These are phyloP conservation scores for Alternaria incomplexa DNA, from an alignment of 2,329 filamentous ascomycete genomes.

Conservation along the genomic window DNA sequence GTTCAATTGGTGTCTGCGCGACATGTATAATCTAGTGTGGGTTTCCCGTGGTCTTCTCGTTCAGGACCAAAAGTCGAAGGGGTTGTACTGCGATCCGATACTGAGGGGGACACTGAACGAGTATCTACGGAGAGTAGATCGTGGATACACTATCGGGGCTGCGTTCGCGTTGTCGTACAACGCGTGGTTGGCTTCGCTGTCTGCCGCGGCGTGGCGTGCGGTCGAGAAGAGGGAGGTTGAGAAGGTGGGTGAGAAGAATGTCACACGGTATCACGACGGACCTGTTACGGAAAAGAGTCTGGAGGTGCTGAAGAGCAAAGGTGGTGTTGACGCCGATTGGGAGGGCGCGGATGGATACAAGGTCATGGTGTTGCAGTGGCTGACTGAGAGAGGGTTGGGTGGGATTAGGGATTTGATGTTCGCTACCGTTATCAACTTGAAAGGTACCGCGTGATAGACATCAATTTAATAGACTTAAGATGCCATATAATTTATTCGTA, in stretches of 20 bases:
- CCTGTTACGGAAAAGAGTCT: conserved; percentile 75
- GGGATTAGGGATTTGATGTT: conserved; percentile 77
- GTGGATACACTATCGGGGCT: conserved; percentile 46
- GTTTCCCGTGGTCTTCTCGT: conserved; percentile 72
- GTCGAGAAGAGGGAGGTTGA: conserved; percentile 55
- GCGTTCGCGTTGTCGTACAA: conserved; percentile 58
- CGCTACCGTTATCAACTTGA: conserved; percentile 79
- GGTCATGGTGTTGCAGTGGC: conserved; percentile 70
- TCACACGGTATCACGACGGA: conserved; percentile 42
- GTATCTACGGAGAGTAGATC: conserved; percentile 51
- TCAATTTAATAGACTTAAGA: neutral
- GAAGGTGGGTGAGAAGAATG: conserved; percentile 24
- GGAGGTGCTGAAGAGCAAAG: conserved; percentile 65
- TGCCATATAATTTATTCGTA: too few relatives aligned
- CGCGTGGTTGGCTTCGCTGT: conserved; percentile 52
- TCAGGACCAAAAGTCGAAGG: conserved; percentile 65
- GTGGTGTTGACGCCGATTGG: conserved; percentile 72
- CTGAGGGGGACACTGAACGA: conserved; percentile 53
- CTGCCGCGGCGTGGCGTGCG: conserved; percentile 55
- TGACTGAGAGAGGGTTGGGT: conserved; percentile 67
- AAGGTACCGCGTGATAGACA: conserved; percentile 32
- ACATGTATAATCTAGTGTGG: conserved; percentile 85
- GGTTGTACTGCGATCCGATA: conserved; percentile 57
- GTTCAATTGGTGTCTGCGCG: conserved; percentile 87
- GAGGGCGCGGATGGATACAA: conserved; percentile 78